Percentiles rank a stretch among this genome's conserved stretches.
Conservation (phyloP, 2,329 filamentous ascomycete genomes). For the Esteya vermicola region DNA sequence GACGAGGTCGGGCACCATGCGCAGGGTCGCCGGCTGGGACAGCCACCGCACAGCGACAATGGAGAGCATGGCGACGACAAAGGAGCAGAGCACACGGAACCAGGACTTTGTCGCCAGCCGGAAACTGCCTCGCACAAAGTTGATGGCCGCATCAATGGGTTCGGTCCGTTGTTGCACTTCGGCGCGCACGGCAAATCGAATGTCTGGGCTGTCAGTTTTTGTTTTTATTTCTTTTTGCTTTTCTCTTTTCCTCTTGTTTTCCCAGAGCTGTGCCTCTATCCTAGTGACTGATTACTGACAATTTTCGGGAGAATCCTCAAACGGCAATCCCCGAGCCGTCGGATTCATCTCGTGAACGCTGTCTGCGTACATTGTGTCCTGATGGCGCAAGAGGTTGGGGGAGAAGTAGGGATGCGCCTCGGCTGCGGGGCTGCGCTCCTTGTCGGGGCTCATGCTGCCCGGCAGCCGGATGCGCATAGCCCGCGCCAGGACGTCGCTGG, state of each 20-base stretch:
- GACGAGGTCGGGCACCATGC: constrained; percentile 68
- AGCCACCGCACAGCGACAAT: constrained; percentile 51
- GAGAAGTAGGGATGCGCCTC: no score
- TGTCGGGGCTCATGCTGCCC: constrained; percentile 41
- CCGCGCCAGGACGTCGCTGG: constrained; percentile 29
- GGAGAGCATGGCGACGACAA: constrained; percentile 48
- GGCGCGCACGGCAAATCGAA: constrained; percentile 74
- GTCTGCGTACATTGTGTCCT: background rate
- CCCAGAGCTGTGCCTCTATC: no score
- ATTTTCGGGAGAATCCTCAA: constrained; percentile 27
- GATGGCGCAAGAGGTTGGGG: no score
- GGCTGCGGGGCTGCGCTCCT: constrained; percentile 33
- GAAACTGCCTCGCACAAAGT: constrained; percentile 46
- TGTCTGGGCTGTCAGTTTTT: no score
- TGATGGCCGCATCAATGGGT: constrained; percentile 62
- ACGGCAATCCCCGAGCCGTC: no score
- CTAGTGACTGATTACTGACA: constrained; percentile 25
- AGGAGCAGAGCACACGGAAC: constrained; percentile 48
- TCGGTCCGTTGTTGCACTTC: constrained; percentile 81
- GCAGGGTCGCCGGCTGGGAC: constrained; percentile 51
- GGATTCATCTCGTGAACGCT: background rate
- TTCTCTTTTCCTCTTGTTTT: no score
- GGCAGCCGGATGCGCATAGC: constrained; percentile 42
- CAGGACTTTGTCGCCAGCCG: constrained; percentile 53
- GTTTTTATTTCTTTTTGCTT: no score